A percentile compares a stretch with the other conserved stretches of the same genome.
Conservation (phyloP, 495 filamentous ascomycete species). For the Aspergillus wentii region DNA sequence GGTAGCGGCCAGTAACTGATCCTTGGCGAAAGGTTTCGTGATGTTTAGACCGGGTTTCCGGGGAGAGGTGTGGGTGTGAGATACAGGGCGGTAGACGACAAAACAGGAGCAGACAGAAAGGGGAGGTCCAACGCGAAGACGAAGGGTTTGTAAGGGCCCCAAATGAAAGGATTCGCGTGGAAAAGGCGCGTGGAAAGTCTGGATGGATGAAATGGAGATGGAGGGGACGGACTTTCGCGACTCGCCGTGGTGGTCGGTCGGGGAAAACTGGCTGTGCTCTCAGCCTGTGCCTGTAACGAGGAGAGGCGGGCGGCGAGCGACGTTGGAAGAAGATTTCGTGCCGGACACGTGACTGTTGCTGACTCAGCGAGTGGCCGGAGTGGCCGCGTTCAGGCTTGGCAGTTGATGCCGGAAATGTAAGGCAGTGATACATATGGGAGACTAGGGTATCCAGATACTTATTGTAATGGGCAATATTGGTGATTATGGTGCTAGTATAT, state of each 20-base stretch:
- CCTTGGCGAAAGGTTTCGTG: constrained; percentile 35
- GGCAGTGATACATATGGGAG: too few relatives aligned
- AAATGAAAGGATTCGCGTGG: constrained; percentile 24
- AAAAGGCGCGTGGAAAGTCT: constrained; percentile 30
- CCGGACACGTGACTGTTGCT: constrained; percentile 21
- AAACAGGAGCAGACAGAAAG: constrained; percentile 23
- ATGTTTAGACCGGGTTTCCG: constrained; percentile 25
- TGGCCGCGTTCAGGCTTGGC: constrained; percentile 13
- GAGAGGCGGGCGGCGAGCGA: constrained; percentile 21
- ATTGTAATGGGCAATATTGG: too few relatives aligned
- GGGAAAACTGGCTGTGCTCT: constrained; percentile 37
- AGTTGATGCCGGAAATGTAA: too few relatives aligned
- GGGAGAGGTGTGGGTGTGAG: constrained; percentile 2
- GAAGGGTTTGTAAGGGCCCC: constrained; percentile 17
- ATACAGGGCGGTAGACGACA: constrained; percentile 20
- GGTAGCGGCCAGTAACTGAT: constrained; percentile 19
- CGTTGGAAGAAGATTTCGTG: constrained; percentile 35
- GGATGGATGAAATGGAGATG: constrained; percentile 44
- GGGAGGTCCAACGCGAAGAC: constrained; percentile 15
- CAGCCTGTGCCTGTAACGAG: constrained; percentile 34
- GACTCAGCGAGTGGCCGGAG: constrained; percentile 16
- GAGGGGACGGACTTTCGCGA: constrained; percentile 43
- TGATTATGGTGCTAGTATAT: too few relatives aligned
- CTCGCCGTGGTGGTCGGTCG: constrained; percentile 31
- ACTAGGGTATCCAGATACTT: too few relatives aligned